Conservation (phyloP, 2,329 filamentous ascomycete genomes). For the Fusarium metavorans region DNA sequence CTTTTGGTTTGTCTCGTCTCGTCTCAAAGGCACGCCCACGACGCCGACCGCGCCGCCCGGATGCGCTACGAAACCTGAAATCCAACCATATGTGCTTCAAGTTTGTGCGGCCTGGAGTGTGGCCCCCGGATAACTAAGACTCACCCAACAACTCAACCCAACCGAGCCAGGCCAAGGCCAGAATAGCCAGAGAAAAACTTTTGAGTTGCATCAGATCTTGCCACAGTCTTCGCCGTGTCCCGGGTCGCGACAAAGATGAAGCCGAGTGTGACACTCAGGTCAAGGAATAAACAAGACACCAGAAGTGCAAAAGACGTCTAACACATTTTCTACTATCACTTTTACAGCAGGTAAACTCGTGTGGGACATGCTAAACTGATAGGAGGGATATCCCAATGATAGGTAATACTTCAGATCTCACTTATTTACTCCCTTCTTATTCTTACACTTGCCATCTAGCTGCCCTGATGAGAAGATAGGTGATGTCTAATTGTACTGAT, state of each 20-base stretch:
- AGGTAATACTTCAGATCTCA: not conserved
- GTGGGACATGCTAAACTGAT: not conserved
- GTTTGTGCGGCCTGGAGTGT: not conserved
- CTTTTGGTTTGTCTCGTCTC: slow-evolving; percentile 27
- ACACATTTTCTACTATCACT: not conserved
- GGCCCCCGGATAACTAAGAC: slow-evolving; percentile 8
- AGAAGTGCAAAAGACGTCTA: not conserved
- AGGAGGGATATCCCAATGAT: not conserved
- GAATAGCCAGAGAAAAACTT: slow-evolving; percentile 6
- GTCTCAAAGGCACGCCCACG: slow-evolving; percentile 17
- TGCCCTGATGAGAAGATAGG: not conserved
- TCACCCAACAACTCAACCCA: slow-evolving; percentile 7
- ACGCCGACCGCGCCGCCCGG: slow-evolving; percentile 8
- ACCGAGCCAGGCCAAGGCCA: not conserved
- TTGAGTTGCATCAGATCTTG: slow-evolving; percentile 11
- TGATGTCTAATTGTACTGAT: not conserved
- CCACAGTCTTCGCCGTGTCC: slow-evolving; percentile 7
- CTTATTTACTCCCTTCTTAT: not conserved
- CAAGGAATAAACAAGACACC: slow-evolving; percentile 5
- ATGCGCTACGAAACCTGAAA: slow-evolving; percentile 16
- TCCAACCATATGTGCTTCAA: slow-evolving; percentile 14
- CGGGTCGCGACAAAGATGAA: slow-evolving; percentile 4
- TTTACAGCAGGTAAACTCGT: not conserved
- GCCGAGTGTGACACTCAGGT: slow-evolving; percentile 2
- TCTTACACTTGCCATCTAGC: not conserved